Evolutionary conservation across 2,329 filamentous ascomycete genomes (phyloP).

Genomic region (Parastagonospora nodorum): DNA sequence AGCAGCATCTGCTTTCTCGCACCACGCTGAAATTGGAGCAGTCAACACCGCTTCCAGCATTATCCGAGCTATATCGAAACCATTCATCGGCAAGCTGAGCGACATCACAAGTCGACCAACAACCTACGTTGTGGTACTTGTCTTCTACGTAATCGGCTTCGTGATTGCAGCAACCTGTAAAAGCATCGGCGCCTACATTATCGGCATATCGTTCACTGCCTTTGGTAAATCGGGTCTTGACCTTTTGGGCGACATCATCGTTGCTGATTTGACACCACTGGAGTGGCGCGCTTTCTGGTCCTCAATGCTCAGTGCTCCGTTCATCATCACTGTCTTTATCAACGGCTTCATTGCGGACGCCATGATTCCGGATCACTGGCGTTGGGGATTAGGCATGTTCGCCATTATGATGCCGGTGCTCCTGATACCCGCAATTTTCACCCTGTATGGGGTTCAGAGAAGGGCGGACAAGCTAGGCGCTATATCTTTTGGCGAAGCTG

Average conservation of each 20-base stretch:
- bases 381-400: slow-evolving; percentile 33
- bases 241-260: slow-evolving; percentile 33
- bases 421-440: slow-evolving; percentile 29
- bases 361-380: slow-evolving; percentile 43
- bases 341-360: slow-evolving; percentile 51
- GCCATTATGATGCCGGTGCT: slow-evolving; percentile 30
- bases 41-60: slow-evolving; percentile 21
- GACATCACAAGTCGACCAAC: slow-evolving; percentile 34
- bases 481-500: slow-evolving; percentile 17
- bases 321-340: slow-evolving; percentile 49
- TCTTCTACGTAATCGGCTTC: slow-evolving; percentile 32
- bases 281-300: slow-evolving; percentile 37
- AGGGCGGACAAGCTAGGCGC: slow-evolving; percentile 21
- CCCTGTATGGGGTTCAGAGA: slow-evolving; percentile 28
- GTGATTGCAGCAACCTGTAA: slow-evolving; percentile 16
- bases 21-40: slow-evolving; percentile 17
- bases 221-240: slow-evolving; percentile 37
- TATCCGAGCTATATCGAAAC: slow-evolving; percentile 27
- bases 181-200: slow-evolving; percentile 25
- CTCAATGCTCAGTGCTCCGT: slow-evolving; percentile 29
- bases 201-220: slow-evolving; percentile 31
- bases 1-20: slow-evolving; percentile 22
- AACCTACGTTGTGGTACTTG: slow-evolving; percentile 47
- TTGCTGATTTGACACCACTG: slow-evolving; percentile 33
- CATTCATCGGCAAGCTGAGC: slow-evolving; percentile 25